phyloP scores from a whole-genome alignment of 1,139 yeast species.

The Torulaspora globosa region DNA sequence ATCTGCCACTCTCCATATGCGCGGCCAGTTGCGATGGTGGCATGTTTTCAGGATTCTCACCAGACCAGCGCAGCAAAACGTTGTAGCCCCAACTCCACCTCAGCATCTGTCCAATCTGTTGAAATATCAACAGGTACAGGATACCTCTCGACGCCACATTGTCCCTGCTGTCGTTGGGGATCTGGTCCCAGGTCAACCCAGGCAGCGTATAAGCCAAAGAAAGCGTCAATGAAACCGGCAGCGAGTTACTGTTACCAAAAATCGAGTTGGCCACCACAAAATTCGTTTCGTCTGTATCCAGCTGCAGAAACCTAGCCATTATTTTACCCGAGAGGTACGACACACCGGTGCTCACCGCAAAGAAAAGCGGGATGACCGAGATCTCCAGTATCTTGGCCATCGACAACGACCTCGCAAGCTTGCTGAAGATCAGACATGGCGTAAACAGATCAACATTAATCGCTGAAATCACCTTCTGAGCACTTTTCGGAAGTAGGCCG shows the following conservation, averaged over 20 bases:
- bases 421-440: constrained; percentile 71
- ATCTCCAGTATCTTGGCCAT: constrained; percentile 61
- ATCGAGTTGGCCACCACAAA: constrained; percentile 79
- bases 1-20: constrained; percentile 13
- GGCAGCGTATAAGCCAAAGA: constrained; percentile 70
- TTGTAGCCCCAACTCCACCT: constrained; percentile 86
- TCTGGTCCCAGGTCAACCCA: constrained; percentile 67
- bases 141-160: constrained; percentile 73
- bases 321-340: constrained; percentile 52
- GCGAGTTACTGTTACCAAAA: constrained; percentile 75
- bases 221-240: constrained; percentile 70
- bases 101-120: constrained; percentile 71
- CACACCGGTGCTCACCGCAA: constrained; percentile 55
- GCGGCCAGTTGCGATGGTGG: constrained; percentile 30
- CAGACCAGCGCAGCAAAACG: constrained; percentile 49
- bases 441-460: constrained; percentile 72
- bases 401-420: constrained; percentile 64
- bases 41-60: constrained; percentile 35
- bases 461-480: constrained; percentile 57
- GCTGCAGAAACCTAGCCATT: constrained; percentile 44
- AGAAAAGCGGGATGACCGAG: constrained; percentile 62
- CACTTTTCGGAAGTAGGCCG: constrained; percentile 54
- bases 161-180: constrained; percentile 57
- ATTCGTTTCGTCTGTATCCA: constrained; percentile 64
- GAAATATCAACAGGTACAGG: constrained; percentile 64